Evolutionary conservation across 495 filamentous ascomycete species (phyloP), one percentile per base, ranked within the genome.

Genomic region (Penicillium chermesinum): DNA sequence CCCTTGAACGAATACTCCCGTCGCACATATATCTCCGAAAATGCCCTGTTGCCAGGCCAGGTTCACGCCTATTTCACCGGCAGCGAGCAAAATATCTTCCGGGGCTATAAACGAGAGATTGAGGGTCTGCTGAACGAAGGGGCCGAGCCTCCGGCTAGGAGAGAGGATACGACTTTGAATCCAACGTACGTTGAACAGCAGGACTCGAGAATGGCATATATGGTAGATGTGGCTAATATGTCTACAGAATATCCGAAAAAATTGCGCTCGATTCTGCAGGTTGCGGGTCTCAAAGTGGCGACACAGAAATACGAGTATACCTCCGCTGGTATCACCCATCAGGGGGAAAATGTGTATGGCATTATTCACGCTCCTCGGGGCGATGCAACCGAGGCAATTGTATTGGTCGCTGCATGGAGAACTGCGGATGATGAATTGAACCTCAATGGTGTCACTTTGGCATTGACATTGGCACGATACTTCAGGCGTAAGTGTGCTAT

Each of bases 381-480:
- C 21, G 93, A 98, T 72, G 93, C 94, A n/a, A 97, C 94, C 3
- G 93, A 98, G 68, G 94, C 93, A 14, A 88, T 97, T 58, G 93
- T 97, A 27, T 72, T 98, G 15, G 83, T 94, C 22, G 90, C 85
- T 33, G 85, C 89, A 1, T 96, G 89, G 90, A 79, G 75, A 63
- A 97, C 93, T 43, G 84, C 86, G 54, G 80, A 89, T 47, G 82
- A 81, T 3, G 78, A 85, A 54, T 60, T 91, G 53, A 98, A 98
- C 65, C 71, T 85, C 51, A 91, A 87, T 54, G 93, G 91, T 15
- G 80, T 97, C 14, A 86, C 88, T 1, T 78, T 98, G 38, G 82
- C 86, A 7, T 68, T 97, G 58, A 89, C 91, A 0, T 69, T 98
- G 49, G 88, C 89, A 10, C 77, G 93, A 57, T 98, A 98, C 67